Evolutionary conservation across 2,329 filamentous ascomycete genomes (phyloP), one percentile per base, ranked within the genome.

Genomic region (Elsinoe fawcettii): DNA sequence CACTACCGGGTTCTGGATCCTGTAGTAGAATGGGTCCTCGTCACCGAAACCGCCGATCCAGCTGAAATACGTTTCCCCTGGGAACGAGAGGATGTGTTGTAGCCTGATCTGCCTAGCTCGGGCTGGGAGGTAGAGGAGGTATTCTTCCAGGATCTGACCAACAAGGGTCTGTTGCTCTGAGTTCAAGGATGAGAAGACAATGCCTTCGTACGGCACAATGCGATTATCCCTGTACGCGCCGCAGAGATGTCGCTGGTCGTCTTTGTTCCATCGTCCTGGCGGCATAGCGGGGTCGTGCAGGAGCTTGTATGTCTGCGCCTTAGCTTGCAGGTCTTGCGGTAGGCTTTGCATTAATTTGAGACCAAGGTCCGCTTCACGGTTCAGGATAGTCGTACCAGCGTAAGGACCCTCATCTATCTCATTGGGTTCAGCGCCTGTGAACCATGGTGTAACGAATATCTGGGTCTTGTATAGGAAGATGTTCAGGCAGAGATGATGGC

Each of bases 381-480:
- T 75, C 32, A 90, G 71, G 57, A 90, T 88, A 2, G 79, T 74
- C 0, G 83, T 87, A 5, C 86, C 87, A 1, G 72, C 71, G 67
- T 82, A 77, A 0, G 78, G 78, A 0, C 86, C 86, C 0, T 70
- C 69, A 62, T 90, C 87, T 63, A 90, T 87, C 34, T 84, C 65
- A 64, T 91, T 90, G 0, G 88, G 88, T 70, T 92, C 88, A 0
- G 88, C 88, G 56, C 88, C 88, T 0, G 86, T 89, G 70, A 92
- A 92, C 71, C 84, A 88, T 0, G 88, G 88, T 0, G 81, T 83
- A 2, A 89, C 75, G 44, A 89, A 74, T 51, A 90, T 83, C 67
- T 89, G 84, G 0, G 73, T 70, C 30, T 75, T 75, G 65, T 84
- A 80, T 57, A 90, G 76, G 66, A 90, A 86, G 20, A 87, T 77